Evolutionary conservation across 2,329 filamentous ascomycete species (phyloP).

Genomic region (Ascocoryne sarcoides): DNA sequence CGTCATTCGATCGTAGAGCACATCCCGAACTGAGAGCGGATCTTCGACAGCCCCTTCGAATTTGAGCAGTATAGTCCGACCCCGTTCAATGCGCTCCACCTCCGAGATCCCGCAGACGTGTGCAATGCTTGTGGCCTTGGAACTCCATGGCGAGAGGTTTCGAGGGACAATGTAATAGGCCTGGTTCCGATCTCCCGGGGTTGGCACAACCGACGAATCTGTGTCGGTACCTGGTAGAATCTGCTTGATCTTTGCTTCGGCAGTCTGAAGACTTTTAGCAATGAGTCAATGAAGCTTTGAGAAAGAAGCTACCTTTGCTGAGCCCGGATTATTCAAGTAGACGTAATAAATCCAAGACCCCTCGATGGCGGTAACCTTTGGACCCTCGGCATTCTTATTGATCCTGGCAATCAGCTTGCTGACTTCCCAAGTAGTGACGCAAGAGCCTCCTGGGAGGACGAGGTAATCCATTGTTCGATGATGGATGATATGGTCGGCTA

Average conservation of each 20-base stretch:
- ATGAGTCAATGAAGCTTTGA: neutral
- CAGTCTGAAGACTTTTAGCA: conserved; percentile 11
- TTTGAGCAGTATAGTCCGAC: conserved; percentile 63
- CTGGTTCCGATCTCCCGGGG: conserved; percentile 8
- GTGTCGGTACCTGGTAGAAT: conserved; percentile 17
- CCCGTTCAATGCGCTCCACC: conserved; percentile 76
- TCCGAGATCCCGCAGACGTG: conserved; percentile 77
- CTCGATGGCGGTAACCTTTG: conserved; percentile 18
- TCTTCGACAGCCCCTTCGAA: conserved; percentile 43
- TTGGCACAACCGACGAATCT: conserved; percentile 9
- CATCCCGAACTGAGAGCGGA: conserved; percentile 43
- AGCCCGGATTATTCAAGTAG: conserved; percentile 17
- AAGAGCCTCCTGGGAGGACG: conserved; percentile 22
- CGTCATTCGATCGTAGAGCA: conserved; percentile 91
- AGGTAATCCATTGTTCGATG: conserved; percentile 20
- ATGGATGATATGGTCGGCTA: too few relatives aligned
- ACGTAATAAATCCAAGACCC: conserved; percentile 26
- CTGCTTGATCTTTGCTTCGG: conserved; percentile 19
- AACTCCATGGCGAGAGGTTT: conserved; percentile 94
- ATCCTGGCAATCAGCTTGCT: conserved; percentile 21
- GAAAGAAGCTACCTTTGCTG: conserved; percentile 5
- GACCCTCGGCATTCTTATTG: conserved; percentile 9
- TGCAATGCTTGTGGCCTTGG: conserved; percentile 88
- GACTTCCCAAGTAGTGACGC: conserved; percentile 24
- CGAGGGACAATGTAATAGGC: conserved; percentile 65